phyloP scores from a whole-genome alignment of 352 stramenopile species.

The Phytopythium mirpurense region DNA sequence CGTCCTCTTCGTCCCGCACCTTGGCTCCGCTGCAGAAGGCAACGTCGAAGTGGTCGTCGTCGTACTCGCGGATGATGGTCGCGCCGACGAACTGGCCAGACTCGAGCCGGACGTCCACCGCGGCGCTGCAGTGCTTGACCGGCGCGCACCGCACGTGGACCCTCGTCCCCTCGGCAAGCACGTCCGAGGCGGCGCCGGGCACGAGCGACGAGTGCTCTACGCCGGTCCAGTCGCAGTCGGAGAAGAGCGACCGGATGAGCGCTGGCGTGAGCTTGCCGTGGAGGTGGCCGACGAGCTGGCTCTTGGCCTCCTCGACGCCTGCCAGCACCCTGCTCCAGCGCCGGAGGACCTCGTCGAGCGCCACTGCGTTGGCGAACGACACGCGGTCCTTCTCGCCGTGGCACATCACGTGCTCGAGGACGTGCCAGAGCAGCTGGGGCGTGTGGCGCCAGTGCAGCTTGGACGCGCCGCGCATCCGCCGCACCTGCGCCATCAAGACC shows the following conservation, averaged over 20 bases:
- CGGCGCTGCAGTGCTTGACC: conserved; percentile 36
- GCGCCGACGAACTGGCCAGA: conserved; percentile 31
- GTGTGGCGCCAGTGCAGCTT: conserved; percentile 66
- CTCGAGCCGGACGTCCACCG: conserved; percentile 36
- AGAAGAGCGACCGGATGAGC: conserved; percentile 49
- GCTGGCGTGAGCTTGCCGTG: conserved; percentile 55
- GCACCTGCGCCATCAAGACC: conserved; percentile 40
- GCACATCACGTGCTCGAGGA: conserved; percentile 50
- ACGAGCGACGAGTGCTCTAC: conserved; percentile 32
- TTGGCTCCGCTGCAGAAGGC: conserved; percentile 34
- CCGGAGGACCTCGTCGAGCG: conserved; percentile 41
- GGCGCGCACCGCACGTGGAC: conserved; percentile 29
- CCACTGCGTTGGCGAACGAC: conserved; percentile 35
- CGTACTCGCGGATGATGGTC: conserved; percentile 39
- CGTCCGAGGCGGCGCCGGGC: conserved; percentile 5
- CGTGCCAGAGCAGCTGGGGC: conserved; percentile 50
- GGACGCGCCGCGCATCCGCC: conserved; percentile 30
- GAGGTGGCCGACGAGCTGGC: conserved; percentile 47
- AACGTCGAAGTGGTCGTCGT: conserved; percentile 31
- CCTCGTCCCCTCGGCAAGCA: conserved; percentile 19
- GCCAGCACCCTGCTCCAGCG: conserved; percentile 50
- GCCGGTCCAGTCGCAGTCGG: conserved; percentile 62
- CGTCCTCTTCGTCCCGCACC: conserved; percentile 29
- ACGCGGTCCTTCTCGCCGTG: conserved; percentile 48
- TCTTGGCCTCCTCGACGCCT: conserved; percentile 50